Base-by-base conservation (phyloP, 352 stramenopile genomes). In the Paralagenidium karlingii region DNA sequence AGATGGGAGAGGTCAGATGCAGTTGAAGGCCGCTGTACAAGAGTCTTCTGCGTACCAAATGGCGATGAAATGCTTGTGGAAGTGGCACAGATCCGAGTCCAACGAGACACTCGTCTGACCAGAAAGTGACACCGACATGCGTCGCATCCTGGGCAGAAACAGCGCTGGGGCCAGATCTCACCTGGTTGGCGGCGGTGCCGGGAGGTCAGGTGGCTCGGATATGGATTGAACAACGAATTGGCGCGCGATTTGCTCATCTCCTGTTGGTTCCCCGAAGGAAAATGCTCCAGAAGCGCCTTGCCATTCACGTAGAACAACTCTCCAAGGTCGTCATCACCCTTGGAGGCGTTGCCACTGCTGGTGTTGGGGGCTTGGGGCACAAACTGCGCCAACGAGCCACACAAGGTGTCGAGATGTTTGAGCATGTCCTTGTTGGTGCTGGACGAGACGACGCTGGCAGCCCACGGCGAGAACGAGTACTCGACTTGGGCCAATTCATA, bases 381-480 rank as follows among this genome's bases (percentile, higher is more conserved):
- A n/a, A n/a, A n/a, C n/a, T n/a, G n/a, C n/a, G n/a, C n/a, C n/a
- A n/a, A n/a, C n/a, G n/a, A 55, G 9, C 56, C 56, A 28, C 62
- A 51, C 34, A 73, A 45, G 19, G 58, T 63, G 16, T 20, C 29
- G 10, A 51, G 53, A 11, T 50, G 38, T 5, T 37, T 46, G 18
- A 45, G 38, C n/a, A 53, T n/a, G 7, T 57, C 53, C 1, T 41
- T 31, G 26, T 62, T 68, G 12, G 59, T 27, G 26, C 27, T 19
- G 3, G 43, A 37, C 3, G 43, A 50, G 5, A 50, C 27, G 25
- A 50, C 43, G 21, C 43, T 50, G 8, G 29, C 43, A 0, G 64
- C 63, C 60, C 58, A 81, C 1, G 68, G 68, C 3, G 67, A 81
- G 49, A 84, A 84, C 26, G 63, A 60, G 38, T 82, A 87, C 11